A percentile compares a stretch with the other conserved stretches of the same genome.
phyloP scores from a whole-genome alignment of 73 alveolate species.

The Paramecium sonneborni region DNA sequence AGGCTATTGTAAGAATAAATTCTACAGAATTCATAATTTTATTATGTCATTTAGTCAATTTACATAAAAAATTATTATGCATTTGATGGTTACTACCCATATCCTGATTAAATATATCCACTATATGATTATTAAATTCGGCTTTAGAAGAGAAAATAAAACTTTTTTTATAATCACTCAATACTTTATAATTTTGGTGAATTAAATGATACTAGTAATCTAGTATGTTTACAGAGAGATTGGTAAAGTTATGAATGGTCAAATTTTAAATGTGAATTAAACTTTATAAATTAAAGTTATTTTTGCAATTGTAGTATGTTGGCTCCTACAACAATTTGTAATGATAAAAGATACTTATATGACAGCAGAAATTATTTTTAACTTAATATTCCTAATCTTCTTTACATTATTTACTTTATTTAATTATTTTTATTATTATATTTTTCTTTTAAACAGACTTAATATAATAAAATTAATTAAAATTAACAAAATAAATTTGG shows the following conservation, averaged over 20 bases:
- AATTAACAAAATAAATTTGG: not conserved
- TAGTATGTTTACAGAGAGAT: not conserved
- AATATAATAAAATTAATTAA: not conserved
- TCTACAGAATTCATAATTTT: not conserved
- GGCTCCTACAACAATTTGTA: not conserved
- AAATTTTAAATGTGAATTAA: not conserved
- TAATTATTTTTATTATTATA: not conserved
- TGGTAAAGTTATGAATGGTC: not conserved
- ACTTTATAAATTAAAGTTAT: not conserved
- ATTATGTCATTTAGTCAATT: not conserved
- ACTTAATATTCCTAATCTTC: not conserved
- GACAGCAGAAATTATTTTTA: not conserved
- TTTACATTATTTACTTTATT: not conserved
- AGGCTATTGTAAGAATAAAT: not conserved
- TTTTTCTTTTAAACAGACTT: not conserved
- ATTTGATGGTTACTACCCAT: not conserved
- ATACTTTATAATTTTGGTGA: not conserved
- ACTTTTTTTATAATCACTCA: not conserved
- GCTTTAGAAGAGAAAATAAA: not conserved
- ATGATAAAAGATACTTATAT: not conserved
- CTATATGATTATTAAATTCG: not conserved
- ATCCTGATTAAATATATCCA: not conserved
- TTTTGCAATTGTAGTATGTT: not conserved
- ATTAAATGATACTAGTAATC: not conserved
- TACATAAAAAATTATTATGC: not conserved